Percentiles rank a stretch among this genome's conserved stretches.
Conservation (phyloP, 2,329 filamentous ascomycete species). For the Arthroderma sp. region DNA sequence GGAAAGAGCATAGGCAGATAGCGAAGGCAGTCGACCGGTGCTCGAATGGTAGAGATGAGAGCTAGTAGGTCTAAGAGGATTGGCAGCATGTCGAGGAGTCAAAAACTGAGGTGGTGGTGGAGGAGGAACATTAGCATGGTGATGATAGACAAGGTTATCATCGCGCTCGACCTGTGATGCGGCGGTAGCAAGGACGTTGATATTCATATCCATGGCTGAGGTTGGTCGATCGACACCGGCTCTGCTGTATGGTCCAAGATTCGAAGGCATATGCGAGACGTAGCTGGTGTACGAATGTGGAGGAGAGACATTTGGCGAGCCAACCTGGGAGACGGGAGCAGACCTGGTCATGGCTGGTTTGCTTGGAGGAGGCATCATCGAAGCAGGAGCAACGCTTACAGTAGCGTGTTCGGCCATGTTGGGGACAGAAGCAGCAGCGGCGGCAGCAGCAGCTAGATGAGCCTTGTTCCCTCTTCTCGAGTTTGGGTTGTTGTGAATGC, state of each 20-base stretch:
- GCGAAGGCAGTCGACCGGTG: conserved; percentile 55
- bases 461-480: conserved; percentile 79
- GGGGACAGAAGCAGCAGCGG: conserved; percentile 30
- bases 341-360: conserved; percentile 68
- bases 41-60: conserved; percentile 31
- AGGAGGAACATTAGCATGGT: conserved; percentile 16
- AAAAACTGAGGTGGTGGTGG: conserved; percentile 20
- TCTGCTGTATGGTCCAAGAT: conserved; percentile 42
- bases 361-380: conserved; percentile 67
- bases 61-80: conserved; percentile 19
- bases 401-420: conserved; percentile 18
- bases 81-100: conserved; percentile 19
- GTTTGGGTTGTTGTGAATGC: conserved; percentile 99
- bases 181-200: conserved; percentile 57
- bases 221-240: conserved; percentile 29
- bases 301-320: conserved; percentile 90
- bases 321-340: conserved; percentile 71
- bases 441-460: conserved; percentile 44
- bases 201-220: conserved; percentile 43
- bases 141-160: conserved; percentile 31
- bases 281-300: conserved; percentile 68
- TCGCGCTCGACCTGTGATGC: conserved; percentile 55
- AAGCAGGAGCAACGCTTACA: conserved; percentile 34
- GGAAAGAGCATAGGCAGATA: conserved; percentile 59
- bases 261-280: conserved; percentile 44